A percentile compares a stretch with the other conserved stretches of the same genome.
Evolutionary conservation across 2,329 filamentous ascomycete species (phyloP).

Genomic region (Paecilomyces sp.): DNA sequence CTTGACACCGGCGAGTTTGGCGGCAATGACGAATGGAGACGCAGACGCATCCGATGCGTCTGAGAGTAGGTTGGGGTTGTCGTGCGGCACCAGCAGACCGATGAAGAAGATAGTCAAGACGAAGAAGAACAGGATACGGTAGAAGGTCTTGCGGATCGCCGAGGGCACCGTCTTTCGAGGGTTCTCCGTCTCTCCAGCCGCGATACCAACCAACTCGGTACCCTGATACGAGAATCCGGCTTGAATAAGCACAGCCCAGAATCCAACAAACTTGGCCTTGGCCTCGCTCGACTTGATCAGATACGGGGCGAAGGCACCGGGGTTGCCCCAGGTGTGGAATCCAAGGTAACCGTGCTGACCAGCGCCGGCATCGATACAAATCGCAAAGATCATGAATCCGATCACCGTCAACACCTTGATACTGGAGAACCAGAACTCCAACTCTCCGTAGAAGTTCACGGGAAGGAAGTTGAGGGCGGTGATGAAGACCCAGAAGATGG

Average conservation of each 20-base stretch:
- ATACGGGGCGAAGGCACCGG: slow-evolving; percentile 61
- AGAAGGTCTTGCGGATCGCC: slow-evolving; percentile 9
- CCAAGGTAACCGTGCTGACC: slow-evolving; percentile 65
- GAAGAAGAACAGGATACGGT: slow-evolving; percentile 7
- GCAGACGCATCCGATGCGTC: slow-evolving; percentile 14
- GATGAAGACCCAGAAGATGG: slow-evolving; percentile 65
- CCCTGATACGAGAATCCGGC: slow-evolving; percentile 44
- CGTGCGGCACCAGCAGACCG: slow-evolving; percentile 7
- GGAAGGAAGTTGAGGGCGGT: slow-evolving; percentile 64
- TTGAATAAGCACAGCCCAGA: slow-evolving; percentile 45
- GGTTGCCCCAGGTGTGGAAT: slow-evolving; percentile 63
- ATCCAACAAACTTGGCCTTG: slow-evolving; percentile 58
- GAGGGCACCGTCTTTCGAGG: slow-evolving; percentile 9
- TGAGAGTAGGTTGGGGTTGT: slow-evolving; percentile 5
- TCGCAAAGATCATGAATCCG: slow-evolving; percentile 69
- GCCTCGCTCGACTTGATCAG: slow-evolving; percentile 49
- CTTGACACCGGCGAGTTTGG: slow-evolving; percentile 29
- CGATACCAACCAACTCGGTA: slow-evolving; percentile 68
- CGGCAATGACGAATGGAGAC: slow-evolving; percentile 40
- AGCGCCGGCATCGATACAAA: slow-evolving; percentile 66
- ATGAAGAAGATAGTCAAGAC: slow-evolving; percentile 7
- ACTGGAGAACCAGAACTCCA: slow-evolving; percentile 71
- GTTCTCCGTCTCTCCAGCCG: slow-evolving; percentile 61
- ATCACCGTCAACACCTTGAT: slow-evolving; percentile 71
- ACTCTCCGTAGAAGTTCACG: slow-evolving; percentile 65